phyloP scores from a whole-genome alignment of 768 basidiomycete species.

The Neoboletus subvelutipes region DNA sequence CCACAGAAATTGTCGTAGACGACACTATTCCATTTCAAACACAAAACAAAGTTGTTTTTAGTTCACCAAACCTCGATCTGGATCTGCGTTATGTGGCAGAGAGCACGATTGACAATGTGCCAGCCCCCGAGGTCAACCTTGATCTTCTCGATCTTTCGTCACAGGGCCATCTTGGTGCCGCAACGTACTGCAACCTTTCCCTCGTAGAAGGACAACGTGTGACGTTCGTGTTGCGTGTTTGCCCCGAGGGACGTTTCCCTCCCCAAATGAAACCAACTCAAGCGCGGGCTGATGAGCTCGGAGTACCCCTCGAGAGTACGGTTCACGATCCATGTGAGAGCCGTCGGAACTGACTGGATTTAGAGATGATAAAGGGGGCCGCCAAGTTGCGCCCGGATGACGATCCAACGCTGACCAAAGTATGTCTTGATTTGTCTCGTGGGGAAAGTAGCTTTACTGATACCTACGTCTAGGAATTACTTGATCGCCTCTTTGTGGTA shows the following conservation, averaged over 20 bases:
- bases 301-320: conserved; percentile 46
- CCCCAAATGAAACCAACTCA: conserved; percentile 32
- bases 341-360: background rate
- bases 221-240: conserved; percentile 82
- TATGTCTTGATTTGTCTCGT: conserved; percentile 20
- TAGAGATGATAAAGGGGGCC: conserved; percentile 45
- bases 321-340: background rate
- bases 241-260: conserved; percentile 40
- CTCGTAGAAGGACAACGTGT: conserved; percentile 85
- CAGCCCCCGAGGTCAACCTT: conserved; percentile 54
- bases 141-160: conserved; percentile 60
- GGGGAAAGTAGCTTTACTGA: background rate
- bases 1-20: conserved; percentile 55
- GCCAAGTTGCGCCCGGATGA: conserved; percentile 50
- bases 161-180: conserved; percentile 75
- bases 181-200: conserved; percentile 54
- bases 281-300: conserved; percentile 43
- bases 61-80: conserved; percentile 54
- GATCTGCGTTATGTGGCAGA: conserved; percentile 79
- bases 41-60: conserved; percentile 63
- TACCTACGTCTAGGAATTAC: conserved; percentile 44
- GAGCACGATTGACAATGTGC: conserved; percentile 49
- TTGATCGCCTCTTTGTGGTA: conserved; percentile 58
- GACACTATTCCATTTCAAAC: conserved; percentile 38
- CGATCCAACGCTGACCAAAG: conserved; percentile 74